Percentiles rank a stretch among this genome's conserved stretches.
These are phyloP conservation scores for Clonostachys sp. DNA, from an alignment of 2,329 filamentous ascomycete species.

Conservation along the genomic window DNA sequence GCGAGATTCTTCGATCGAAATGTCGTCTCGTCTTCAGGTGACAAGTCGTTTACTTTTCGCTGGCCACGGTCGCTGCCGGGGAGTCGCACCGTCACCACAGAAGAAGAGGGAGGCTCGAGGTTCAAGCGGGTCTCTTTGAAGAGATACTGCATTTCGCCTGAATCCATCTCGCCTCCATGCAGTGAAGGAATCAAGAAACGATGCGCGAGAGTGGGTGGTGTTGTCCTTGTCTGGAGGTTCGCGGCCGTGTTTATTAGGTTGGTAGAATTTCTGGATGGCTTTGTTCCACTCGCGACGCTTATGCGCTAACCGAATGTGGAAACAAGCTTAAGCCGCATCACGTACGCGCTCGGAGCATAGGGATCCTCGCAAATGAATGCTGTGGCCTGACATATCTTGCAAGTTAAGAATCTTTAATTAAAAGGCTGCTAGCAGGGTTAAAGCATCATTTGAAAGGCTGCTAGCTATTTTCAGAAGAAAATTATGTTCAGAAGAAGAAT, in stretches of 20 bases:
- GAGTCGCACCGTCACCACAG: constrained; percentile 66
- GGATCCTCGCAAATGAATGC: too few relatives aligned
- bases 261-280: constrained; percentile 21
- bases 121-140: constrained; percentile 87
- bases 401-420: too few relatives aligned
- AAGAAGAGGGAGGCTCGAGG: constrained; percentile 67
- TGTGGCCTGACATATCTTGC: too few relatives aligned
- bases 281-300: not conserved
- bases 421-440: too few relatives aligned
- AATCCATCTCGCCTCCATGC: constrained; percentile 67
- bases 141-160: constrained; percentile 57
- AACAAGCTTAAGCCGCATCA: constrained; percentile 24
- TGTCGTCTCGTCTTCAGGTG: constrained; percentile 62
- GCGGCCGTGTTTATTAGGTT: constrained; percentile 12
- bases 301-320: constrained; percentile 26
- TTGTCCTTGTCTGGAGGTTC: constrained; percentile 5
- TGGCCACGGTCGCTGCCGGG: constrained; percentile 36
- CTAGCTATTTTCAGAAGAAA: too few relatives aligned
- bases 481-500: too few relatives aligned
- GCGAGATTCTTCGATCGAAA: constrained; percentile 74
- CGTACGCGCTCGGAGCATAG: too few relatives aligned
- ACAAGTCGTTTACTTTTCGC: constrained; percentile 20
- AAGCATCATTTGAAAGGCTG: too few relatives aligned
- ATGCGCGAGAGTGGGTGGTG: not conserved
- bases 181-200: constrained; percentile 3